phyloP scores from a whole-genome alignment of 352 stramenopile species.

The Plasmopara muralis region DNA sequence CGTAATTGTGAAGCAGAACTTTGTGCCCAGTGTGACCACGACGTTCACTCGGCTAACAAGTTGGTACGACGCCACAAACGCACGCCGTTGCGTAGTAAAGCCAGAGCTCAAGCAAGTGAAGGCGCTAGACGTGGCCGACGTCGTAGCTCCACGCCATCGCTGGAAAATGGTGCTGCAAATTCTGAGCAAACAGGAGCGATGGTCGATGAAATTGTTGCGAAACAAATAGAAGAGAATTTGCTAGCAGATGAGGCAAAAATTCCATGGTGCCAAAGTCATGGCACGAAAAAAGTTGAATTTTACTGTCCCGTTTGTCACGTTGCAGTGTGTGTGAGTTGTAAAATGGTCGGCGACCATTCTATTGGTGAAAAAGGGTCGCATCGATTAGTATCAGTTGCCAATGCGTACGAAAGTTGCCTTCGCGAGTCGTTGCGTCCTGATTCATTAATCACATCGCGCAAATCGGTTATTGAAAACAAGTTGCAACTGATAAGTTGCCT shows the following conservation, averaged over 20 bases:
- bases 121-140: slow-evolving; percentile 23
- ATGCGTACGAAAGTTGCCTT: slow-evolving; percentile 63
- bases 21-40: slow-evolving; percentile 55
- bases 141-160: slow-evolving; percentile 32
- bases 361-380: slow-evolving; percentile 71
- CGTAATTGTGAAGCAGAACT: slow-evolving; percentile 61
- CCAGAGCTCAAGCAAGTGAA: slow-evolving; percentile 10
- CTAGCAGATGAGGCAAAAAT: slow-evolving; percentile 24
- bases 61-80: slow-evolving; percentile 66
- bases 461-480: slow-evolving; percentile 54
- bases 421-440: slow-evolving; percentile 58
- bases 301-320: slow-evolving; percentile 58
- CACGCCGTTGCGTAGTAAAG: slow-evolving; percentile 26
- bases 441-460: slow-evolving; percentile 57
- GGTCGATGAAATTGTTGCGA: slow-evolving; percentile 29
- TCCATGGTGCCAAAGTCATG: slow-evolving; percentile 34
- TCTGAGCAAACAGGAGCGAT: slow-evolving; percentile 19
- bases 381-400: slow-evolving; percentile 47
- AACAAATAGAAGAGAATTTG: slow-evolving; percentile 40
- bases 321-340: slow-evolving; percentile 71
- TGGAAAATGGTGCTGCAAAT: slow-evolving; percentile 10
- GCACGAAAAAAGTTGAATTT: slow-evolving; percentile 63
- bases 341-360: slow-evolving; percentile 77
- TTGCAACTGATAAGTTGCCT: slow-evolving; percentile 31
- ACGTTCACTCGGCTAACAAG: slow-evolving; percentile 79